Base-by-base conservation (phyloP, 352 stramenopile genomes). In the Globisporangium rhizosaccharum region DNA sequence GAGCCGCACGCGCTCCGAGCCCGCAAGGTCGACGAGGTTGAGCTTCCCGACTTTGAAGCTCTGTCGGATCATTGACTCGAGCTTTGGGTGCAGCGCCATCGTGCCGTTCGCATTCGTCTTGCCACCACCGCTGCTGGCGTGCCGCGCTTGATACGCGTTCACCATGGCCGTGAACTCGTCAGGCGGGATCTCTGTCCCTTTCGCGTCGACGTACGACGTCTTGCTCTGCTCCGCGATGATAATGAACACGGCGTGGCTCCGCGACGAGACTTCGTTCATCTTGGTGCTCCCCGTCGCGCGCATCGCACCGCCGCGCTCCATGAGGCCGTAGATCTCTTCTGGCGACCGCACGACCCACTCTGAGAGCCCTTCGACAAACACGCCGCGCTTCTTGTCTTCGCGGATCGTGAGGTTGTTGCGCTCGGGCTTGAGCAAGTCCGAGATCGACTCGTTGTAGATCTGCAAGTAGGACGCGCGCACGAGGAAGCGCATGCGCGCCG, bases 401-500 rank as follows among this genome's bases (percentile, higher is more conserved):
- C 94, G 79, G 47, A 98, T 98, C n/a, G 86, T 88, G 20, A 98
- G 65, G 57, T 97, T 97, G 53, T 72, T 85, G 8, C 89, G 76
- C 62, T 97, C 93, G 15, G 90, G 88, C 74, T 98, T 98, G 53
- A 98, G 85, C 54, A 98, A 64, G 63, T 98, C 93, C 17, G 86
- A 97, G 60, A 98, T 98, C 39, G 76, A 88, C 61, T 98, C 92
- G 70, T 97, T 98, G 82, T 98, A 98, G 64, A 98, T 98, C 65
- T 98, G 90, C 50, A 98, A 59, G 62, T 97, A 98, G 30, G 82
- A 96, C 20, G 88, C 91, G 28, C 92, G 87, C 41, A 98, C 92
- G 26, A 98, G 76, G 59, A 97, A 98, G 3, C 89, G 73, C 65
- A 88, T 93, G 11, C 82, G 76, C 0, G 82, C 84, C 39, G 81